These are phyloP conservation scores for Diaporthe ampelina DNA, from an alignment of 2,329 filamentous ascomycete genomes.

Conservation along the genomic window DNA sequence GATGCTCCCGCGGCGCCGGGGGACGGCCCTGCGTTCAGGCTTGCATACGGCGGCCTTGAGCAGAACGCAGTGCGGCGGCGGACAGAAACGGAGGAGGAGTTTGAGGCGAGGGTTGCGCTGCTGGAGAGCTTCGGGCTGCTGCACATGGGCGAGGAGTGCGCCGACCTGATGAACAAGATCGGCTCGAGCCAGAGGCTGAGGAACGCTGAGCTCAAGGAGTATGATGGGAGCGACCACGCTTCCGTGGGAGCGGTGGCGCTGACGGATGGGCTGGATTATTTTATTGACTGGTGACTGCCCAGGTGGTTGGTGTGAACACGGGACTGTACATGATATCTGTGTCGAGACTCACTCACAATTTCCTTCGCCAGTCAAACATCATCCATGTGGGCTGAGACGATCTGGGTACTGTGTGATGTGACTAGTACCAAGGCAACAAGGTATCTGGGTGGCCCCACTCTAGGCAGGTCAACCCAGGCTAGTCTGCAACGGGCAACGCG, in stretches of 20 bases:
- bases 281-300: constrained; percentile 44
- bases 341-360: not conserved
- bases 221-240: constrained; percentile 46
- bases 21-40: constrained; percentile 43
- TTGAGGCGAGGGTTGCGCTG: constrained; percentile 40
- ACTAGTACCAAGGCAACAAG: not conserved
- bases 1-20: constrained; percentile 26
- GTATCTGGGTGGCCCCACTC: too few species aligned
- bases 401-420: too few species aligned
- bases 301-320: not conserved
- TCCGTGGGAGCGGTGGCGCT: constrained; percentile 44
- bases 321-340: not conserved
- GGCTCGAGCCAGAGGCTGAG: constrained; percentile 41
- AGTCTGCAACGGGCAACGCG: constrained; percentile 25
- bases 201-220: constrained; percentile 46
- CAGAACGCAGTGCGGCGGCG: constrained; percentile 42
- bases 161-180: constrained; percentile 43
- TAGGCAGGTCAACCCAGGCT: not conserved
- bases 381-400: too few species aligned
- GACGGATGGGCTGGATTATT: constrained; percentile 46
- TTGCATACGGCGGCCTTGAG: constrained; percentile 45
- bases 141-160: constrained; percentile 42
- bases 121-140: constrained; percentile 36
- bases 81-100: constrained; percentile 45
- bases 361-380: too few species aligned